Evolutionary conservation across 257 asterid genomes (phyloP).

Genomic region (Scutellaria galericulata): DNA sequence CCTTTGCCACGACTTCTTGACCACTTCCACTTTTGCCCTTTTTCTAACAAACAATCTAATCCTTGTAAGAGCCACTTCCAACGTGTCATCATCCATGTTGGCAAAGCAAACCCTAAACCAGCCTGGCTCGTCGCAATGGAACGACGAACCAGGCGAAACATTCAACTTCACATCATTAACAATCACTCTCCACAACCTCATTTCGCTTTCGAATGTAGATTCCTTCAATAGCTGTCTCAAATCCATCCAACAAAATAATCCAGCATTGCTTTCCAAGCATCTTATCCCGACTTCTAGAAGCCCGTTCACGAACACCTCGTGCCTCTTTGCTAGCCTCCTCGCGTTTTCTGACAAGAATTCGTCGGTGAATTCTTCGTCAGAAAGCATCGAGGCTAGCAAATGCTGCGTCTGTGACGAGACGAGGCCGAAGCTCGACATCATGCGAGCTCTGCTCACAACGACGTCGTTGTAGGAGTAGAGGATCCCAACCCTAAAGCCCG

Average conservation of each 20-base stretch:
- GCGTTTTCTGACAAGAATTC: conserved; percentile 41
- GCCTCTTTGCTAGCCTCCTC: conserved; percentile 48
- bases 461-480: conserved; percentile 73
- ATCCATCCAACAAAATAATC: conserved; percentile 90
- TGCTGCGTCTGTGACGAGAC: conserved; percentile 80
- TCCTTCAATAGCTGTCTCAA: conserved; percentile 53
- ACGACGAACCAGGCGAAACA: conserved; percentile 78
- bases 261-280: conserved; percentile 73
- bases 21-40: background rate
- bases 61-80: conserved; percentile 60
- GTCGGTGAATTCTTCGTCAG: conserved; percentile 61
- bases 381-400: conserved; percentile 59
- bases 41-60: conserved; percentile 48
- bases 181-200: conserved; percentile 61
- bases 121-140: conserved; percentile 77
- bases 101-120: conserved; percentile 93
- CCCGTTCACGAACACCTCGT: conserved; percentile 43
- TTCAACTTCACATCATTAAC: conserved; percentile 67
- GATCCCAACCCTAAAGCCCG: conserved; percentile 81
- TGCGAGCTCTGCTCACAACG: conserved; percentile 53
- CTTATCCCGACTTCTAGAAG: conserved; percentile 51
- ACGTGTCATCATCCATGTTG: conserved; percentile 64
- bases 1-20: conserved; percentile 43
- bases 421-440: conserved; percentile 84
- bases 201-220: conserved; percentile 59